A percentile compares a stretch with the other conserved stretches of the same genome.
These are phyloP conservation scores for Neoscytalidium dimidiatum DNA, from an alignment of 2,329 filamentous ascomycete species.

Conservation along the genomic window DNA sequence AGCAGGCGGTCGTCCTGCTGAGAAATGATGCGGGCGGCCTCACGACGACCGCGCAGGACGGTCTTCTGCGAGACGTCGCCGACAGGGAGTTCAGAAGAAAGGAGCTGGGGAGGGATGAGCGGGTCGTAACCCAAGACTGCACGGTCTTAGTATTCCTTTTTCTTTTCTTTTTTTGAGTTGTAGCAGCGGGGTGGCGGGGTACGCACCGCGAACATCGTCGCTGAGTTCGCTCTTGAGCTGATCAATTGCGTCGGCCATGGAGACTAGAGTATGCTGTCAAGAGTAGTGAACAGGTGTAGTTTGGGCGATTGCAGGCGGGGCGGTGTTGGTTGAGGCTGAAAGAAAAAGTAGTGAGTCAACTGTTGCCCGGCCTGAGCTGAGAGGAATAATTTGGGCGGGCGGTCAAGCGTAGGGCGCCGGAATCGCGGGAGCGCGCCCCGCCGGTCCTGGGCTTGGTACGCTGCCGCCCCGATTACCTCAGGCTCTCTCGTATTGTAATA, in stretches of 20 bases:
- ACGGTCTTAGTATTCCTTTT: slow-evolving; percentile 3
- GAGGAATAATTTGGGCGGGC: slow-evolving; percentile 8
- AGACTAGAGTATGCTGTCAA: slow-evolving; percentile 24
- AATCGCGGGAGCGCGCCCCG: not conserved
- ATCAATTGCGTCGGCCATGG: slow-evolving; percentile 25
- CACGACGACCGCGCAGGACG: slow-evolving; percentile 69
- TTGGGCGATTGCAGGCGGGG: slow-evolving; percentile 21
- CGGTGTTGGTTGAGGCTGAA: not conserved
- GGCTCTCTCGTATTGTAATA: not conserved
- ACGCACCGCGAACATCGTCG: slow-evolving; percentile 57
- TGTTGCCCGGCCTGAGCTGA: not conserved
- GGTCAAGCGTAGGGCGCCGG: not conserved
- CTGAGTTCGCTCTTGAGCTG: slow-evolving; percentile 35
- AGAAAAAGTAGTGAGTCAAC: slow-evolving; percentile 18
- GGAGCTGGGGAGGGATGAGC: slow-evolving; percentile 83
- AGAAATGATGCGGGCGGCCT: slow-evolving; percentile 74
- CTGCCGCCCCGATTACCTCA: not conserved
- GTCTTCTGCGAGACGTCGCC: slow-evolving; percentile 63
- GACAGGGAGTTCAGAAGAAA: slow-evolving; percentile 80
- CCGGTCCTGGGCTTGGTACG: not conserved
- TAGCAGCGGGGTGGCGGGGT: slow-evolving; percentile 19
- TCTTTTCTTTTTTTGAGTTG: not conserved
- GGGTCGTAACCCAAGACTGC: slow-evolving; percentile 92
- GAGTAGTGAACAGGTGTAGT: no score
- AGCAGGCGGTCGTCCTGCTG: slow-evolving; percentile 82